phyloP scores from a whole-genome alignment of 225 moss, liverwort and hornwort genomes.

The Anthoceros angustus region DNA sequence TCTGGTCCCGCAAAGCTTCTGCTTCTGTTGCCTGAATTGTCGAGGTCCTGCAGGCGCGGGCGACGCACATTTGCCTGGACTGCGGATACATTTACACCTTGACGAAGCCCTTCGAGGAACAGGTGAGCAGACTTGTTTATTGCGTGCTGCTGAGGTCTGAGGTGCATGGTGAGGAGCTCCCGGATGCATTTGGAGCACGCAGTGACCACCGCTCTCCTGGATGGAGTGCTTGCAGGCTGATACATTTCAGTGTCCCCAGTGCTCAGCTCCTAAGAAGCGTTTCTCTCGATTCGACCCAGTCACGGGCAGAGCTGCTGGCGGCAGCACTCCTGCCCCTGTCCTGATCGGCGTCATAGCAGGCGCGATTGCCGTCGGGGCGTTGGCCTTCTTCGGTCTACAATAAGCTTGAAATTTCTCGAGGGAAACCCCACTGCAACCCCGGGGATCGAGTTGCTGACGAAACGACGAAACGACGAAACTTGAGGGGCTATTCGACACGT shows the following conservation, averaged over 20 bases:
- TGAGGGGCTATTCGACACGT: too few species aligned
- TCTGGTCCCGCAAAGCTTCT: neutral
- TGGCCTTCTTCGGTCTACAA: conserved; percentile 61
- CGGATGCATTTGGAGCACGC: neutral
- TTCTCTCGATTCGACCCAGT: conserved; percentile 71
- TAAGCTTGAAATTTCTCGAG: conserved; percentile 8
- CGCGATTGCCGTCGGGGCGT: conserved; percentile 49
- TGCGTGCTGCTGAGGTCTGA: neutral
- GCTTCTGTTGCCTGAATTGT: neutral
- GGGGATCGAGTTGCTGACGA: too few species aligned
- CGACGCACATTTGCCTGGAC: conserved; percentile 85
- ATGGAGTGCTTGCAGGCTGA: conserved; percentile 39
- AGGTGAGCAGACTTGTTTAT: conserved; percentile 26
- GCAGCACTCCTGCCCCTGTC: conserved; percentile 49
- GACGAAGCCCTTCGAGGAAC: conserved; percentile 69
- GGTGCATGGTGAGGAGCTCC: neutral
- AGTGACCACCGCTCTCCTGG: neutral
- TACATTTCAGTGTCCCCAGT: conserved; percentile 67
- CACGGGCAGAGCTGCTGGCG: conserved; percentile 51
- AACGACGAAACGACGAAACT: too few species aligned
- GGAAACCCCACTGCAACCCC: too few species aligned
- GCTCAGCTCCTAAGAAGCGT: conserved; percentile 90
- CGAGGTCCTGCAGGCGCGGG: conserved; percentile 42
- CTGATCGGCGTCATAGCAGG: conserved; percentile 48
- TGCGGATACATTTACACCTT: conserved; percentile 94